Evolutionary conservation across 148 eudicot species (phyloP).

Genomic region (Rhododendron simsii): DNA sequence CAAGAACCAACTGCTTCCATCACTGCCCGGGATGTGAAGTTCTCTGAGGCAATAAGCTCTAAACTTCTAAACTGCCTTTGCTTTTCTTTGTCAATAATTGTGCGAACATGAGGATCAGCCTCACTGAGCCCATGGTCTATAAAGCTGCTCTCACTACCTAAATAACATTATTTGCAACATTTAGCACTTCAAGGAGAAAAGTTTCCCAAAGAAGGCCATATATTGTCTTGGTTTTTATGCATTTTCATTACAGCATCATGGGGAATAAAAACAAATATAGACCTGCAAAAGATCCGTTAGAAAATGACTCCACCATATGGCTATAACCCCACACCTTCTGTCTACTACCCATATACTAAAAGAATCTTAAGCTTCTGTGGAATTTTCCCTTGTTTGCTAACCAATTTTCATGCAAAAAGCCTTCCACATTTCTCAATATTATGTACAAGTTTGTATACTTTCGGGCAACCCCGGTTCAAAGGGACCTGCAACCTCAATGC

Average conservation of each 20-base stretch:
- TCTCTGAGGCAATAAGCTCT: conserved; percentile 93
- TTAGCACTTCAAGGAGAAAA: neutral
- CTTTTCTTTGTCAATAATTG: conserved; percentile 74
- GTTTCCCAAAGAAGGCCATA: neutral
- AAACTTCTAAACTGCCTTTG: conserved; percentile 62
- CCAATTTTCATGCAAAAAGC: neutral
- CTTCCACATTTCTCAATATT: neutral
- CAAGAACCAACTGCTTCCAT: conserved; percentile 96
- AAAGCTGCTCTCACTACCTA: conserved; percentile 62
- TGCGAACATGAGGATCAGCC: conserved; percentile 70
- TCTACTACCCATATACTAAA: neutral
- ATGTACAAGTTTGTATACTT: neutral
- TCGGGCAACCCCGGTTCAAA: neutral
- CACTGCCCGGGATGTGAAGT: conserved; percentile 86
- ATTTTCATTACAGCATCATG: neutral
- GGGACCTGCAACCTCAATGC: too few relatives aligned
- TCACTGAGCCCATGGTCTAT: conserved; percentile 57
- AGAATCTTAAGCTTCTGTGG: neutral
- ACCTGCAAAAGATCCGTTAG: neutral
- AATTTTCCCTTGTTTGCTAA: neutral
- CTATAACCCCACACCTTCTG: neutral
- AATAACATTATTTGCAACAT: neutral
- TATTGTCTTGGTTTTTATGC: neutral
- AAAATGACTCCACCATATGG: neutral
- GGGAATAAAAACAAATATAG: neutral